Evolutionary conservation across 495 filamentous ascomycete species (phyloP), one percentile per base, ranked within the genome.

Genomic region (Penicillium tannophilum): DNA sequence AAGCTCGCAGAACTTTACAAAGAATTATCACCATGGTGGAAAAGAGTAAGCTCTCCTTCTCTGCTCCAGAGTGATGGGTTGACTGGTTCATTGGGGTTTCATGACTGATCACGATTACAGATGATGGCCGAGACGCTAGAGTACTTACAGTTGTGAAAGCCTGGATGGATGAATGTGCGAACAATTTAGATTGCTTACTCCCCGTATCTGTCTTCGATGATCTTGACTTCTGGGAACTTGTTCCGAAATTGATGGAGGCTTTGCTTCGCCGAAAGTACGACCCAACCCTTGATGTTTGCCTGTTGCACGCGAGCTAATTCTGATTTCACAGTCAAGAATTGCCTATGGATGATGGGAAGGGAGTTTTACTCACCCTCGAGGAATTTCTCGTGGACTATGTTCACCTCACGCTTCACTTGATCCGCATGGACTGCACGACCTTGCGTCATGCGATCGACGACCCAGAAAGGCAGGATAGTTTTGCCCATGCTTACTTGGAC

Each of bases 201-300:
- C 66, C 63, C 24, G 65, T 62, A 20, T 60, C 63, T 11, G 59
- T 72, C 8, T 42, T 55, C 3, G 73, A 82, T 3, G 71, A 84
- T 30, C 56, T 62, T 24, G 73, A 77, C 8, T 83, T 85, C 61
- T 87, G 84, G 84, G 76, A 83, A 26, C 72, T 78, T 11, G 41
- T 87, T 7, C 79, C 82, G 2, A 51, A 33, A 0, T 23, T 85
- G 24, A 54, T 80, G 31, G 78, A 82, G 42, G 60, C 58, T 41
- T 50, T 85, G 17, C 58, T 83, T 46, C 72, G 72, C 56, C 71
- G 83, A 70, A 54, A 64, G 79, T 81, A 72, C 60, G 73, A 28
- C 44, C 47, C 35, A 9, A 30, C 30, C 12, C 26, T 12, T 36
- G 33, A 36, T 36, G 9, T 8, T 36, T 36, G 33, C 10, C 8